Percentiles rank a stretch among this genome's conserved stretches.
Conservation (phyloP, 2,329 filamentous ascomycete genomes). For the Stachybotrys chartarum region DNA sequence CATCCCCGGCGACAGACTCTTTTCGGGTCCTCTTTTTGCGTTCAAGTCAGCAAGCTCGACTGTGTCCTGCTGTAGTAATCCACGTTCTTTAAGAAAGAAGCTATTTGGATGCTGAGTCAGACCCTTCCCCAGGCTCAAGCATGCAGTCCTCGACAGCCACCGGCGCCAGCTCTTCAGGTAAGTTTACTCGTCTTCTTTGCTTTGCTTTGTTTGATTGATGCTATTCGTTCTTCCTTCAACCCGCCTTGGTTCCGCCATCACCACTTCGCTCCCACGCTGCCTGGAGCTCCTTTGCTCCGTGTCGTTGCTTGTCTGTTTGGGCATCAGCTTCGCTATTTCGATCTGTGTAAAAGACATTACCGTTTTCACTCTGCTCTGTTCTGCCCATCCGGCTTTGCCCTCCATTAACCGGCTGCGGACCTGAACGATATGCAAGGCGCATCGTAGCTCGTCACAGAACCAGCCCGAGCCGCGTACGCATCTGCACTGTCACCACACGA, state of each 20-base stretch:
- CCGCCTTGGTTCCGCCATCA: background rate
- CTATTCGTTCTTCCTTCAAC: background rate
- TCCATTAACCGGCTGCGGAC: background rate
- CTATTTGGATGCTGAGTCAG: conserved; percentile 27
- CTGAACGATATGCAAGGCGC: background rate
- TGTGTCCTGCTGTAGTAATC: conserved; percentile 20
- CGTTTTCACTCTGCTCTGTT: background rate
- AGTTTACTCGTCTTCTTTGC: conserved; percentile 7
- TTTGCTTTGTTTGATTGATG: background rate
- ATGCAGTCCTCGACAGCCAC: conserved; percentile 24
- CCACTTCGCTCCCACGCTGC: too few relatives aligned
- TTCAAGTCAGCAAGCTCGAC: conserved; percentile 19
- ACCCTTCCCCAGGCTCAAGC: conserved; percentile 19
- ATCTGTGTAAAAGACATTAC: too few relatives aligned
- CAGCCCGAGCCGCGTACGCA: background rate
- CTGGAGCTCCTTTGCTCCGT: conserved; percentile 1
- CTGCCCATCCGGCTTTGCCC: background rate
- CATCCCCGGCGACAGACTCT: background rate
- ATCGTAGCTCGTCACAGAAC: background rate
- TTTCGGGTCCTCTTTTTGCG: background rate
- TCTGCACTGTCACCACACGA: background rate
- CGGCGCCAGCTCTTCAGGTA: conserved; percentile 24
- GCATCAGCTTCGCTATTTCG: background rate
- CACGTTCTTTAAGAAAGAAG: conserved; percentile 8
- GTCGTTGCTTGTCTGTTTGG: conserved; percentile 5